phyloP scores from a whole-genome alignment of 2,329 filamentous ascomycete species.

The Alternaria hordeiaustralica region DNA sequence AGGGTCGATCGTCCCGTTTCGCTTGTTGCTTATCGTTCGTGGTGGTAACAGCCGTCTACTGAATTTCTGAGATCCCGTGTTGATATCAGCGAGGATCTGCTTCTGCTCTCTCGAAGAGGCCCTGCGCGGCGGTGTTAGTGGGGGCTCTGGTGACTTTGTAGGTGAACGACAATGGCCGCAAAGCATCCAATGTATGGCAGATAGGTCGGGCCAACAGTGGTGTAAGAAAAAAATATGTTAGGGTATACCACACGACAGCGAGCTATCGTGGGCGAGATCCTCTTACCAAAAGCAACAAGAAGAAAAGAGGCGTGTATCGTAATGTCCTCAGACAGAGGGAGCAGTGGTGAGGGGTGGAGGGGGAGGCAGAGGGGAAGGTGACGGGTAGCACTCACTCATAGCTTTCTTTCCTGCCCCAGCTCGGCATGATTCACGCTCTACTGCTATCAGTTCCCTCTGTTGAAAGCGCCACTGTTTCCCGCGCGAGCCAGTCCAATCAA shows the following conservation, averaged over 20 bases:
- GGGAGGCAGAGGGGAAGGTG: conserved; percentile 14
- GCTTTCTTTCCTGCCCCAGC: conserved; percentile 49
- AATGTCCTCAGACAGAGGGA: not conserved
- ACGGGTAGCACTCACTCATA: conserved; percentile 45
- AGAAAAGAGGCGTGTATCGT: not conserved
- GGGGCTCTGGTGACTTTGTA: not conserved
- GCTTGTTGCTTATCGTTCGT: conserved; percentile 26
- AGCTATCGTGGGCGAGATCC: not conserved
- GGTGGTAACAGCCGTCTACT: conserved; percentile 38
- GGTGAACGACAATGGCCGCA: conserved; percentile 7
- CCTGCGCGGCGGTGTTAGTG: conserved; percentile 29
- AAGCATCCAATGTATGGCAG: conserved; percentile 1
- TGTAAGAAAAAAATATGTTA: conserved; percentile 3
- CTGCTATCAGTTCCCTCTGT: conserved; percentile 25
- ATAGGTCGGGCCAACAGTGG: not conserved
- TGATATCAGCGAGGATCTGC: conserved; percentile 49
- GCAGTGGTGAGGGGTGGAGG: conserved; percentile 12
- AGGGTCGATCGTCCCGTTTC: conserved; percentile 32
- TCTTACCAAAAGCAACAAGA: conserved; percentile 17
- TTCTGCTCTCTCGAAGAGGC: conserved; percentile 46
- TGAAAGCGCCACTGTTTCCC: conserved; percentile 13
- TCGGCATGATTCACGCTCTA: conserved; percentile 43
- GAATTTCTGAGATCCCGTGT: conserved; percentile 47
- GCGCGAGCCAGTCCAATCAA: conserved; percentile 14
- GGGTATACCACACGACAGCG: not conserved